Conservation (phyloP, 2,329 filamentous ascomycete genomes). For the Sarocladium brachiariae region DNA sequence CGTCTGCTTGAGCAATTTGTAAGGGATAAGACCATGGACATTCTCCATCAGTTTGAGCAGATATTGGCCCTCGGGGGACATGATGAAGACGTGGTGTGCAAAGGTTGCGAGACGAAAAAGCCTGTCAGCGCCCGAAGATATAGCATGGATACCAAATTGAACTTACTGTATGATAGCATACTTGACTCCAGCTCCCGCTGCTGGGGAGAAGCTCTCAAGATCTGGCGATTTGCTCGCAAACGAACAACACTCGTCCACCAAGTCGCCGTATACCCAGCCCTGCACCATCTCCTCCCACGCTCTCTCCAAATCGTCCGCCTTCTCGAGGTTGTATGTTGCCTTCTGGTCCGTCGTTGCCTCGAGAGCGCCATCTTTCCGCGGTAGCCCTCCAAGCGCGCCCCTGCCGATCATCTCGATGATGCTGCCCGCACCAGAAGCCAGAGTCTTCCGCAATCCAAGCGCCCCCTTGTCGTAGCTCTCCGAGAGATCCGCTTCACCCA, state of each 20-base stretch:
- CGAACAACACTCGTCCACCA: conserved; percentile 59
- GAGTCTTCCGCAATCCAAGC: conserved; percentile 65
- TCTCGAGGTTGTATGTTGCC: conserved; percentile 47
- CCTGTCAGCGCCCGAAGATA: neutral
- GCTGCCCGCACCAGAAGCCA: conserved; percentile 64
- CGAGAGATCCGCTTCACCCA: conserved; percentile 63
- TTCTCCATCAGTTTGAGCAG: conserved; percentile 64
- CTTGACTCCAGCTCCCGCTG: conserved; percentile 58
- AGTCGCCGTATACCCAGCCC: conserved; percentile 58
- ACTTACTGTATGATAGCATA: conserved; percentile 63
- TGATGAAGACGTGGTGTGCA: conserved; percentile 64
- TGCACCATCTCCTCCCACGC: conserved; percentile 64
- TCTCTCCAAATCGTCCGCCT: conserved; percentile 51
- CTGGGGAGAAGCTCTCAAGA: conserved; percentile 55
- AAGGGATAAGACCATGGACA: conserved; percentile 64
- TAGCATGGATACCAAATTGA: conserved; percentile 1
- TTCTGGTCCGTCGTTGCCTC: conserved; percentile 13
- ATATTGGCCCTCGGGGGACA: conserved; percentile 69
- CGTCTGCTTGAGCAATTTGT: conserved; percentile 64
- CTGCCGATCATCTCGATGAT: conserved; percentile 63
- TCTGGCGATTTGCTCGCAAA: conserved; percentile 54
- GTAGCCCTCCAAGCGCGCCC: conserved; percentile 54
- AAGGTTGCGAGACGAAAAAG: conserved; percentile 60
- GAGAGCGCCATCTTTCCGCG: conserved; percentile 12
- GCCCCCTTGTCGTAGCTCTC: conserved; percentile 78